Evolutionary conservation across 129 eudicot genomes (phyloP).

Genomic region (Flaveria ramosissima): DNA sequence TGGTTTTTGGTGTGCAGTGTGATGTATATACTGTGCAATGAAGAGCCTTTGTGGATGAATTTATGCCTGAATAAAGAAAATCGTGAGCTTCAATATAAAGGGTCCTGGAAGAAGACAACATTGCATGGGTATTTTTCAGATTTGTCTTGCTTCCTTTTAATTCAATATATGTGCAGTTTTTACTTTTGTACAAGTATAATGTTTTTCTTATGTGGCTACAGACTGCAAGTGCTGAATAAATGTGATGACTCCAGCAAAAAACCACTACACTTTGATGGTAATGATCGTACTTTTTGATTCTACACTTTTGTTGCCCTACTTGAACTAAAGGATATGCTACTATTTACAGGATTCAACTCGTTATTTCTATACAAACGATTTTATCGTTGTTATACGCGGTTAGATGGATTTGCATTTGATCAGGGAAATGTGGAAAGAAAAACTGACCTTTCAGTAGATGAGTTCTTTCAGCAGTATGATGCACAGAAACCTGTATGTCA

Average conservation of each 20-base stretch:
- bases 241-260: constrained; percentile 42
- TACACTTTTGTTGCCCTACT: constrained; percentile 5
- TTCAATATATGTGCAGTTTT: not conserved
- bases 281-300: constrained; percentile 4
- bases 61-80: constrained; percentile 71
- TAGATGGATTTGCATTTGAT: constrained; percentile 83
- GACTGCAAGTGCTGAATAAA: constrained; percentile 53
- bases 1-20: constrained; percentile 60
- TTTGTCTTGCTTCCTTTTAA: constrained; percentile 13
- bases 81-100: constrained; percentile 70
- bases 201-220: constrained; percentile 29
- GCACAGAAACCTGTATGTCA: constrained; percentile 68
- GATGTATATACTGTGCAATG: constrained; percentile 94
- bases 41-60: constrained; percentile 98
- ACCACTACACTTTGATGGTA: constrained; percentile 77
- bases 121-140: constrained; percentile 61
- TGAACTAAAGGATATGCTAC: constrained; percentile 14
- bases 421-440: constrained; percentile 86
- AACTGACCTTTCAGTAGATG: constrained; percentile 56
- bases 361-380: constrained; percentile 75
- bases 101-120: constrained; percentile 91
- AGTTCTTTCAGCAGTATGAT: constrained; percentile 64
- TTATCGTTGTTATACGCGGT: constrained; percentile 78
- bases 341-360: constrained; percentile 76
- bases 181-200: constrained; percentile 25